Evolutionary conservation across 1,139 yeast species (phyloP).

Genomic region (Geotrichum aggregatum): DNA sequence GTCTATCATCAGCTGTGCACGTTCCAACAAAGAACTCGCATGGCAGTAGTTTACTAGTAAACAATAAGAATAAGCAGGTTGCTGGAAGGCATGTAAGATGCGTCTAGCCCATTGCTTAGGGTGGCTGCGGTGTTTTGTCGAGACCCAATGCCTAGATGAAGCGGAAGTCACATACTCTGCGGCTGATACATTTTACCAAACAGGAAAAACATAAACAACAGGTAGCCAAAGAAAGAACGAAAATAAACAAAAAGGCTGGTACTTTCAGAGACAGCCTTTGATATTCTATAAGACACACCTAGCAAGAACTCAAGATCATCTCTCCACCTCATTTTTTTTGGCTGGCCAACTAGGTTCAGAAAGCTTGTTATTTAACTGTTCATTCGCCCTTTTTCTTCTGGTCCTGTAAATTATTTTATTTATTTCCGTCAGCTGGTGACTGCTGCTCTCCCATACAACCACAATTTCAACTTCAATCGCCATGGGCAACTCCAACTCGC

Average conservation of each 20-base stretch:
- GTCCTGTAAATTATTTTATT: not conserved
- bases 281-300: not conserved
- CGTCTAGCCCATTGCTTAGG: too few relatives aligned
- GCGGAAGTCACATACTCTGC: not conserved
- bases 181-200: not conserved
- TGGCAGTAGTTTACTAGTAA: too few relatives aligned
- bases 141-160: too few relatives aligned
- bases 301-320: not conserved
- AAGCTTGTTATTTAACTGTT: not conserved
- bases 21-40: too few relatives aligned
- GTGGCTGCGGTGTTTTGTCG: too few relatives aligned
- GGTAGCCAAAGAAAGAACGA: not conserved
- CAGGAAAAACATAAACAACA: conserved; percentile 3
- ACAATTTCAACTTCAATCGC: not conserved
- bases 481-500: conserved; percentile 15
- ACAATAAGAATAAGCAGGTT: too few relatives aligned
- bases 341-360: too few relatives aligned
- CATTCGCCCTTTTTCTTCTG: not conserved
- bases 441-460: not conserved
- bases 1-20: too few relatives aligned
- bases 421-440: not conserved
- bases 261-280: too few relatives aligned
- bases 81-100: too few relatives aligned
- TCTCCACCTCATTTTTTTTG: conserved; percentile 11
- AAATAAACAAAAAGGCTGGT: conserved; percentile 10